Evolutionary conservation across 257 asterid species (phyloP), one percentile per base, ranked within the genome.

Genomic region (Scutellaria barbata): DNA sequence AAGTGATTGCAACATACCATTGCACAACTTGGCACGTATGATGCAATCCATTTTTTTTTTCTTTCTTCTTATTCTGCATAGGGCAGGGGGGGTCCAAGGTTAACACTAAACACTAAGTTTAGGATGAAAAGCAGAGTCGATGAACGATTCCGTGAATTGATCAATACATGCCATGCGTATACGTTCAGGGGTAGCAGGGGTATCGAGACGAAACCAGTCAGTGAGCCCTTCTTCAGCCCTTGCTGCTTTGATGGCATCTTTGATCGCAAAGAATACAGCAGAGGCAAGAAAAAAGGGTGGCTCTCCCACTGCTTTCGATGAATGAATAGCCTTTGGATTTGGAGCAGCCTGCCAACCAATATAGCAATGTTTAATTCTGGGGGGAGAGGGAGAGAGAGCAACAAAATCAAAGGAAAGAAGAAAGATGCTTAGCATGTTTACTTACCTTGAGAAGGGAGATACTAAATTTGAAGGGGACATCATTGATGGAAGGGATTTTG

Each of bases 301-400:
- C 80, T 93, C 97, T 35, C 98, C 98, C 20, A 93, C 98, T 17
- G 98, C 98, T 81, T 93, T 93, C 2, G 97, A 90, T 33, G 98
- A 93, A 83, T 93, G 98, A 76, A 93, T 87, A 58, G 96, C 98
- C 72, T 80, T 86, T 11, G 58, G 77, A 72, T 93, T 89, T 5
- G 98, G 98, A 22, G 92, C 92, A 78, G 69, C 96, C 98, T 93
- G 77, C 74, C 25, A 66, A 67, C 25, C 40, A 43, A 84, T 13
- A 40, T 25, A 58, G 14, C 4, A 13, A 10, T 10, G 51, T 4
- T 12, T 45, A 22, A 45, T 45, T n/a, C 11, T 1, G 0, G 16
- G 7, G 46, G 1, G 47, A 42, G 47, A 47, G 53, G 12, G 53
- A 47, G 53, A 47, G 53, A 7, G 10, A 42, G 10, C 8, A 46